Conservation (phyloP, 108 stramenopile species). For the Asterionellopsis glacialis region DNA sequence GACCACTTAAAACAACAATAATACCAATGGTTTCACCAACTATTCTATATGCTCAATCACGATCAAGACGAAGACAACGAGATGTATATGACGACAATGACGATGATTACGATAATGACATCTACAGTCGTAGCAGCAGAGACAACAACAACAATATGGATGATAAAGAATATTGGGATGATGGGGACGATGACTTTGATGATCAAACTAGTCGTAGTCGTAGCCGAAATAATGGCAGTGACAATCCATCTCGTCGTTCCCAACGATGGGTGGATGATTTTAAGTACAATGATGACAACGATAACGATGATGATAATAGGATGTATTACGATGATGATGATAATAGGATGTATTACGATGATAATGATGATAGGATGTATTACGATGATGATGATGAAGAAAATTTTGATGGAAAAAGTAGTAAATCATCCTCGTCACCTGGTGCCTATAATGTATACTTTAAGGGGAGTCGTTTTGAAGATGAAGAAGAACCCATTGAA, state of each 20-base stretch:
- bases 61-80: too few species aligned
- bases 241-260: not conserved
- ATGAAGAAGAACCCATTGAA: constrained; percentile 12
- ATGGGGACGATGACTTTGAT: not conserved
- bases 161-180: not conserved
- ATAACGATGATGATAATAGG: constrained; percentile 8
- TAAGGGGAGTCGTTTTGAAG: not conserved
- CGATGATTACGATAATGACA: not conserved
- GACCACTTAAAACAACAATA: too few species aligned
- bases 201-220: not conserved
- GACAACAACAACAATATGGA: not conserved
- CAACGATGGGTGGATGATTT: not conserved
- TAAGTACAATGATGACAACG: not conserved
- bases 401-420: too few species aligned
- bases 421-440: too few species aligned
- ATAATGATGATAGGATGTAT: constrained; percentile 4
- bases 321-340: constrained; percentile 11
- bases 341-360: constrained; percentile 5
- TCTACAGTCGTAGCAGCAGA: not conserved
- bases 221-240: not conserved
- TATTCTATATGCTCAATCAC: too few species aligned
- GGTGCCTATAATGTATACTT: too few species aligned
- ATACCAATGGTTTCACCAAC: too few species aligned
- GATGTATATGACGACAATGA: constrained; percentile 8
- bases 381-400: constrained; percentile 6